Evolutionary conservation across 164 flowering plant species (phyloP), one percentile per base, ranked within the genome.

Genomic region (Litsea cubeba): DNA sequence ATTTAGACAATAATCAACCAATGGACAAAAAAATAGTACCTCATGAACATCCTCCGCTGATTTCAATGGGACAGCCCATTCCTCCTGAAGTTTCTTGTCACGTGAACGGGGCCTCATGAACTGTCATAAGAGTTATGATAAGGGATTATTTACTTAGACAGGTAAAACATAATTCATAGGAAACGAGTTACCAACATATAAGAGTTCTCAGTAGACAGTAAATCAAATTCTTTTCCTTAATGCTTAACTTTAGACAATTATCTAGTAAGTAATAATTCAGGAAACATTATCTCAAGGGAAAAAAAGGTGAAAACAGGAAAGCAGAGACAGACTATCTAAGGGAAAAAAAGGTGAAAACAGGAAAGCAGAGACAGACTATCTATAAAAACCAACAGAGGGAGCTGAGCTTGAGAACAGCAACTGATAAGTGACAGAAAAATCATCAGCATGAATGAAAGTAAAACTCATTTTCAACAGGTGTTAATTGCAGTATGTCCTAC

Each of bases 51-150:
- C 97, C 71, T 90, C 93, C 72, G 89, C 72, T 60, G 78, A 85
- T 78, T 82, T 87, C 84, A 95, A 74, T 23, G 97, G 90, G 71
- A 87, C 87, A 83, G 69, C 94, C 99, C 99, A 95, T 80, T 95
- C 99, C 73, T 91, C 93, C 1, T 84, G 83, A 80, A 95, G 87
- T 73, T 91, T 95, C 91, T 93, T 91, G 83, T 85, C 86, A 75
- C 95, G 94, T 70, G 97, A 80, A 54, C 99, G 91, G 22, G 93
- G 95, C n/a, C 97, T 82, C 97, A 93, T 88, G 83, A 95, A 95
- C 99, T 95, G 83, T 77, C 35, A 70, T 46, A 68, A 76, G 26
- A 12, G 72, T 28, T 22, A 72, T 68, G 68, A 46, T 28, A 62
- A 30, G 62, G 50, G 32, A 46, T 40, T 63, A n/a, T 32, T 32